Conservation (phyloP, 2,329 filamentous ascomycete species). For the Beauveria brongniartii region DNA sequence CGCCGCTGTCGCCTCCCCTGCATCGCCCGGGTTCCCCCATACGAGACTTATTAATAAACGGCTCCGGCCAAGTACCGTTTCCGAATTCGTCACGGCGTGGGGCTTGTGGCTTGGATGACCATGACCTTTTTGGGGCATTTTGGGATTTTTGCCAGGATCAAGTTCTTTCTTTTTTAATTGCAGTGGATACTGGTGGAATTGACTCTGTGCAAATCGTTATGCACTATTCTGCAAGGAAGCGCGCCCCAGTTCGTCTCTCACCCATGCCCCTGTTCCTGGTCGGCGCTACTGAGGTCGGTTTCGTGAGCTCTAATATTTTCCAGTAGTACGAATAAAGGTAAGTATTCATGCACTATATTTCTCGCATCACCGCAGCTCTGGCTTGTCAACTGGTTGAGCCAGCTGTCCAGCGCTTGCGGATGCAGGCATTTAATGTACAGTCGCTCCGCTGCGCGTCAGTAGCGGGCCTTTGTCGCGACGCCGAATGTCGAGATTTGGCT, state of each 20-base stretch:
- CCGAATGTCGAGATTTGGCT: not conserved
- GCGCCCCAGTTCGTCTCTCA: not conserved
- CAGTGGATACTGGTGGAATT: conserved; percentile 9
- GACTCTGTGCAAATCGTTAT: conserved; percentile 8
- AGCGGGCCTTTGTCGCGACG: too few species aligned
- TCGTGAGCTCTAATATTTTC: not conserved
- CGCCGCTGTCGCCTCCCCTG: too few species aligned
- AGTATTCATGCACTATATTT: not conserved
- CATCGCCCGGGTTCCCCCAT: not conserved
- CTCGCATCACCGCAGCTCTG: not conserved
- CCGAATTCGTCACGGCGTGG: not conserved
- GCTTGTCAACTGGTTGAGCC: not conserved
- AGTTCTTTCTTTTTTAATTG: not conserved
- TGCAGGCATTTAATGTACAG: not conserved
- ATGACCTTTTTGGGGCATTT: not conserved
- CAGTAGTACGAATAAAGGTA: too few species aligned
- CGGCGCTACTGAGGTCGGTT: not conserved
- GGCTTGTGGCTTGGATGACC: not conserved
- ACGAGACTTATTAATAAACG: not conserved
- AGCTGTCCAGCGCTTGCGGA: not conserved
- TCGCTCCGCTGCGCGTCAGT: not conserved
- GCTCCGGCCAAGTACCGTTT: not conserved
- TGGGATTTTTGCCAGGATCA: not conserved
- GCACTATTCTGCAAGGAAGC: not conserved
- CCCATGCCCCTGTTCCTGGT: not conserved